Percentiles rank a stretch among this genome's conserved stretches.
These are phyloP conservation scores for Parafenestella ontariensis DNA, from an alignment of 2,329 filamentous ascomycete species.

Conservation along the genomic window DNA sequence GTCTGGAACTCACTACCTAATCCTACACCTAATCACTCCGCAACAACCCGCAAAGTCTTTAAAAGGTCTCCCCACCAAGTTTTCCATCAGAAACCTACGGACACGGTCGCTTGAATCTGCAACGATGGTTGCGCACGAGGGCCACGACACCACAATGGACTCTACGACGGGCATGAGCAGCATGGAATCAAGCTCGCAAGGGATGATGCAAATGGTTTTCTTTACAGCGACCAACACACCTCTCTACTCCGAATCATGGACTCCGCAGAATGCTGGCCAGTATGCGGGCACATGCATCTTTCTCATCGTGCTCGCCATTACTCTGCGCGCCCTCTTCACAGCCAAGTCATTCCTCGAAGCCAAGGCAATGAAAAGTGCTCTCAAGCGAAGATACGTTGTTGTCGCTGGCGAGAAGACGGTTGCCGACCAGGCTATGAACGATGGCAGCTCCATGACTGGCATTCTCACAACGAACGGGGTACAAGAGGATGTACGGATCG, in stretches of 20 bases:
- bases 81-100: neutral
- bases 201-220: slow-evolving; percentile 67
- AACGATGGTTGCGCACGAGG: slow-evolving; percentile 45
- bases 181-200: slow-evolving; percentile 26
- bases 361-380: slow-evolving; percentile 75
- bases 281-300: slow-evolving; percentile 95
- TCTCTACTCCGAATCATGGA: slow-evolving; percentile 75
- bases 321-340: slow-evolving; percentile 75
- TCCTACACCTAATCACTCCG: slow-evolving; percentile 7
- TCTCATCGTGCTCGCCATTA: slow-evolving; percentile 75
- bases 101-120: slow-evolving; percentile 1
- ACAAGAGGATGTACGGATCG: slow-evolving; percentile 80
- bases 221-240: slow-evolving; percentile 67
- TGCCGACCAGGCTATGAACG: slow-evolving; percentile 63
- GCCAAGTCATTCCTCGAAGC: slow-evolving; percentile 66
- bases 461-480: slow-evolving; percentile 76
- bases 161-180: slow-evolving; percentile 28
- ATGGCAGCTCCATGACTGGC: slow-evolving; percentile 66
- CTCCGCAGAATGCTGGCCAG: slow-evolving; percentile 69
- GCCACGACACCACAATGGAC: slow-evolving; percentile 24
- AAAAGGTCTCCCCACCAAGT: neutral
- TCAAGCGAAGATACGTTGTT: slow-evolving; percentile 77
- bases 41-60: neutral
- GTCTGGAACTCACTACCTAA: slow-evolving; percentile 41
- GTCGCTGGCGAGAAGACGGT: slow-evolving; percentile 70